Evolutionary conservation across 495 filamentous ascomycete genomes (phyloP), one percentile per base, ranked within the genome.

Genomic region (Sporormia fimetaria): DNA sequence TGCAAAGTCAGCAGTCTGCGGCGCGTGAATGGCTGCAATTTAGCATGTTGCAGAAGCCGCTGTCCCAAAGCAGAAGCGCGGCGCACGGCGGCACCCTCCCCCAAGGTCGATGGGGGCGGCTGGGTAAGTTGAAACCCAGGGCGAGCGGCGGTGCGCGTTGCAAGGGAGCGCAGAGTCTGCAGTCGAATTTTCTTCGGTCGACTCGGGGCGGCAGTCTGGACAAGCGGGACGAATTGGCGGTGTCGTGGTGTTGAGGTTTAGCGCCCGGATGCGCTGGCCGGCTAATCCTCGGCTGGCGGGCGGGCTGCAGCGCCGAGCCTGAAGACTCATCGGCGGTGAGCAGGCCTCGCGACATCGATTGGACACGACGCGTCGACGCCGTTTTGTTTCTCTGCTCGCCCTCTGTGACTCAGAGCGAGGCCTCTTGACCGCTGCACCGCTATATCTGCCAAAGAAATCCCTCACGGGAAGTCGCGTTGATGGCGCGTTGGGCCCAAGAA

Each of bases 371-470:
- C 36, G 15, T 12, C 3, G 18, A 1, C 18, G 8, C 10, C 6
- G 50, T 53, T 53, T 53, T 40, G 40, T 50, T 44, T 44, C 37
- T 20, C 23, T 42, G 11, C 29, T 7, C 7, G 6, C 18, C 47
- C 11, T 23, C 34, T 35, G 36, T 53, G 50, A 53, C 44, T 53
- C 50, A 53, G 12, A 32, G 26, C n/a, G n/a, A n/a, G 25, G 18
- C 44, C 18, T 16, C 16, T 27, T 25, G 8, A 8, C 6, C 11
- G 10, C 24, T 44, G 40, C 50, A 38, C 50, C 44, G 45, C 44
- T 53, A 53, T 49, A 53, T 49, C 50, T 44, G 50, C 38, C 35
- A 33, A 12, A 31, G 37, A 49, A 42, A 42, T 32, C 45, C 11
- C 45, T 49, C 45, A 42, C 20, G 14, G 17, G 31, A 26, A 11